Conservation (phyloP, 768 basidiomycete species). For the Termitomyces sp. region DNA sequence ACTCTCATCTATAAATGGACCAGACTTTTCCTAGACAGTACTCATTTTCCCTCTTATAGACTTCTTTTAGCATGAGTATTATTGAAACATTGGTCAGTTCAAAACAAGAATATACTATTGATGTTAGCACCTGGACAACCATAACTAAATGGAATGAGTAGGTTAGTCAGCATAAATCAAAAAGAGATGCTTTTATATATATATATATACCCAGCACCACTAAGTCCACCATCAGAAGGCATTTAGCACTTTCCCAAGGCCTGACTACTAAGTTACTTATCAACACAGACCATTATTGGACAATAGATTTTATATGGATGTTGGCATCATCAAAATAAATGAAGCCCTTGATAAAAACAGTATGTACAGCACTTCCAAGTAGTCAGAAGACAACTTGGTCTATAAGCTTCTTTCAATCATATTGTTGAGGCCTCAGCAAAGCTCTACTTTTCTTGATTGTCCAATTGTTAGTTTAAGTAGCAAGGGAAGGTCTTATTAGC, state of each 20-base stretch:
- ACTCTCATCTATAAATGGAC: no score
- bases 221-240: slow-evolving; percentile 85
- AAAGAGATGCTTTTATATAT: slow-evolving; percentile 19
- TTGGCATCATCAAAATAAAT: slow-evolving; percentile 64
- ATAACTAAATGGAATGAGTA: slow-evolving; percentile 52
- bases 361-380: slow-evolving; percentile 32
- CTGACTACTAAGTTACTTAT: slow-evolving; percentile 52
- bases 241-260: slow-evolving; percentile 69
- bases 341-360: slow-evolving; percentile 61
- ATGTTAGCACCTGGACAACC: slow-evolving; percentile 86
- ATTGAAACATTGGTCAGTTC: background rate
- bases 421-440: background rate
- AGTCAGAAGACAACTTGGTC: slow-evolving; percentile 29
- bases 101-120: slow-evolving; percentile 49
- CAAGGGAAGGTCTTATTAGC: background rate
- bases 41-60: no score
- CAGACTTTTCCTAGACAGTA: no score
- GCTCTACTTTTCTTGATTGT: background rate
- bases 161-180: background rate
- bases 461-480: background rate
- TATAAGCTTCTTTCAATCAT: slow-evolving; percentile 19
- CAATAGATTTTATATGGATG: slow-evolving; percentile 30
- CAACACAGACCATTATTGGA: background rate
- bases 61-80: no score
- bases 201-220: no score